Evolutionary conservation across 176 grass and related monocot genomes (phyloP), one percentile per base, ranked within the genome.

Genomic region (Guadua angustifolia): DNA sequence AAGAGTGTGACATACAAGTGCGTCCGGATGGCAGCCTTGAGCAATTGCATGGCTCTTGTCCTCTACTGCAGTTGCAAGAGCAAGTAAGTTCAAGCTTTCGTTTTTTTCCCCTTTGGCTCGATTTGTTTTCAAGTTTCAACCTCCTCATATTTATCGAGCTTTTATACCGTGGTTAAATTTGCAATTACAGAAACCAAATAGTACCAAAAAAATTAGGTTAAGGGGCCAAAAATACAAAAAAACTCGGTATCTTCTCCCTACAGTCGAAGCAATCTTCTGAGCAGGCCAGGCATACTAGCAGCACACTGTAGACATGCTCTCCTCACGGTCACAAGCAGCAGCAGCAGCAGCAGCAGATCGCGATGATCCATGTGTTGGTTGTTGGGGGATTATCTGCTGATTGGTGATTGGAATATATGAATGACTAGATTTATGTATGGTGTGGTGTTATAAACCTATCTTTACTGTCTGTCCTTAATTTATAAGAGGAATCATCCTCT

Each of bases 291-390:
- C 3, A 51, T 51, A 51, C 49, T 8, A 35, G 39, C 22, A 13
- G 17, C 1, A 33, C 57, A 13, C 39, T 18, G 55, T 21, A 56
- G 53, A 15, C 46, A 49, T 49, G 47, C 47, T 44, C 43, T 44
- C 9, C 8, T 44, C 47, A 50, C 1, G 4, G 14, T 50, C 47
- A 50, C 14, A 57, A 57, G 55, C 50, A 52, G 49, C 52, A 56
- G 55, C 55, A 9, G 19, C n/a, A 57, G 55, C 50, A 52, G 49
- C 52, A 56, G 55, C 55, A 9, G 19, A 19, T 3, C 7, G 9
- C 4, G 51, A 53, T 53, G 53, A 44, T 44, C 43, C 42, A 39
- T 69, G 65, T 79, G 67, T 55, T 73, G 29, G 55, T 65, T 86
- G 66, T 22, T 79, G 46, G 22, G 24, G 45, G 21, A 25, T 87